A percentile compares a stretch with the other conserved stretches of the same genome.
Conservation (phyloP, 106 monocot genomes). For the Phalaenopsis equestris region DNA sequence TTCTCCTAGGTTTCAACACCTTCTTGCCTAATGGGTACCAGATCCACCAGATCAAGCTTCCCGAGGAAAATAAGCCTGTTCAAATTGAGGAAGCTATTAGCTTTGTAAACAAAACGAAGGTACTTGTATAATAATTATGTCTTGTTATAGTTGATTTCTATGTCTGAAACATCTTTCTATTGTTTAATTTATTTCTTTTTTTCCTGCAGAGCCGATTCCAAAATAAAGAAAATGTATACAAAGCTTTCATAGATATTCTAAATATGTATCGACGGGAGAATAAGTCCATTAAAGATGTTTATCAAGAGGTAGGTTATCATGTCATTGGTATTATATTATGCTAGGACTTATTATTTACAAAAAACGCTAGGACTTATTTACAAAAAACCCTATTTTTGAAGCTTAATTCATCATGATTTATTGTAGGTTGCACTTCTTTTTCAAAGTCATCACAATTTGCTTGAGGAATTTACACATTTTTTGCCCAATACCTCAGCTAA, state of each 20-base stretch:
- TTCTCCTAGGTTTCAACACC: constrained; percentile 76
- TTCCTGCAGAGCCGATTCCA: constrained; percentile 82
- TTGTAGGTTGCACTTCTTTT: constrained; percentile 78
- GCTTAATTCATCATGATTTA: background rate
- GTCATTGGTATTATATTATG: background rate
- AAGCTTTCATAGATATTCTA: constrained; percentile 90
- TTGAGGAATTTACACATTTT: constrained; percentile 92
- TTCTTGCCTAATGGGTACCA: constrained; percentile 70
- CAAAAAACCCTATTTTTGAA: background rate
- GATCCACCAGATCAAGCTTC: constrained; percentile 76
- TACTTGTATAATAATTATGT: constrained; percentile 4
- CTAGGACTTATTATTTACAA: background rate
- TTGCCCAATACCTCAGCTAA: constrained; percentile 63
- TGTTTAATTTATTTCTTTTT: background rate
- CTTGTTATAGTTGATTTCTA: background rate
- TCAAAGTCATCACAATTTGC: constrained; percentile 68
- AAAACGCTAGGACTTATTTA: background rate
- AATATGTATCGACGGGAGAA: constrained; percentile 93
- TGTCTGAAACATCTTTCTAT: background rate
- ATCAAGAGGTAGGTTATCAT: constrained; percentile 40
- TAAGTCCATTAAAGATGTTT: constrained; percentile 88
- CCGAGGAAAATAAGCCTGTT: constrained; percentile 69
- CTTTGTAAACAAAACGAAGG: constrained; percentile 91
- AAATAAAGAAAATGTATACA: constrained; percentile 81
- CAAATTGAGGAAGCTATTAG: constrained; percentile 71